Base-by-base conservation (phyloP, 2,329 filamentous ascomycete species). In the Pezicula radicicola region DNA sequence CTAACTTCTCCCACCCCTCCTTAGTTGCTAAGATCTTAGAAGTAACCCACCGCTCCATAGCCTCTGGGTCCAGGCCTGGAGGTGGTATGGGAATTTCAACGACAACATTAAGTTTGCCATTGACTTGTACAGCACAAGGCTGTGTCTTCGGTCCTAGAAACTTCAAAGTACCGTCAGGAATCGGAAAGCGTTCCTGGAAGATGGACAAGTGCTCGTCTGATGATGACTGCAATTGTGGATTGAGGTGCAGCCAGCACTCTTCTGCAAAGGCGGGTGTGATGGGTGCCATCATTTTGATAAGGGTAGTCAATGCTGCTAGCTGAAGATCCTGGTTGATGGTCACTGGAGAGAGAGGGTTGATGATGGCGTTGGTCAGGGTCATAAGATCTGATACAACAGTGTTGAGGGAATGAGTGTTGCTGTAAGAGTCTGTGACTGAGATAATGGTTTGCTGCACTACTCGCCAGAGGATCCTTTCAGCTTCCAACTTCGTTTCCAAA, bases 361-460 rank as follows among this genome's bases (percentile, higher is more conserved):
- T 67, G 13, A 91, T 71, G 1, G 75, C 69, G 66, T 96, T 96
- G 4, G 89, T 92, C 15, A 96, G 76, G 40, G 81, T 83, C 79
- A 91, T 96, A 13, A 96, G 75, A 63, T 93, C 87, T 2, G 89
- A 94, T 16, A 96, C 80, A 8, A 89, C 78, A 0, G 90, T 95
- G 71, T 96, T 96, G 49, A 96, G 76, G 1, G 87, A 79, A 66
- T 91, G 88, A 1, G 91, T 84, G 47, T 81, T 79, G 19, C 85
- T 77, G 63, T 91, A 86, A 2, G 88, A 86, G 6, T 76, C 72
- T 0, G 84, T 88, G 51, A 92, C 82, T 6, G 80, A 86, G 3
- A 69, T 65, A 50, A 94, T 85, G 4, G 85, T 85, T 43, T 76
- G 72, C 64, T 95, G 88, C 1, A 86, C 80, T 13, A 80, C 73